phyloP scores from a whole-genome alignment of 2,329 filamentous ascomycete species.

The Daldinia sp. region DNA sequence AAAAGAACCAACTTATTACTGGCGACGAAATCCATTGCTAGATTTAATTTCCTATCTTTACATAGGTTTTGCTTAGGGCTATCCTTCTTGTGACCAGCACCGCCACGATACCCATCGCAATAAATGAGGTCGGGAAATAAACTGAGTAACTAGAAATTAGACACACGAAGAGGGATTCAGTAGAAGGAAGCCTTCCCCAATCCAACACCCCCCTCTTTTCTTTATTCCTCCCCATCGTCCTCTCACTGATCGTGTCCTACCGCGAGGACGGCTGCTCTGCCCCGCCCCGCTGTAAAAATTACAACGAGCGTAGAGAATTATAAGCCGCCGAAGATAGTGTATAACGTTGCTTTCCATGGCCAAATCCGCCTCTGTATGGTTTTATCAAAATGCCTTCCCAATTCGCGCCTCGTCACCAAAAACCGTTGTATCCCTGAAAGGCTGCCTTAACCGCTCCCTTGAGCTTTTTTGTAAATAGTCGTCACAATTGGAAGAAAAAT shows the following conservation, averaged over 20 bases:
- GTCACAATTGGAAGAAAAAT: conserved; percentile 47
- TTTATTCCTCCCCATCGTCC: neutral
- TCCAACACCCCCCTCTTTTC: conserved; percentile 8
- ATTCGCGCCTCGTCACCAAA: conserved; percentile 43
- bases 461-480: conserved; percentile 28
- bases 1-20: neutral
- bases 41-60: conserved; percentile 43
- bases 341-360: conserved; percentile 39
- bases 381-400: conserved; percentile 40
- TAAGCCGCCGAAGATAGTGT: conserved; percentile 44
- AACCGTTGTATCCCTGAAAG: conserved; percentile 38
- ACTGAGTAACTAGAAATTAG: conserved; percentile 46
- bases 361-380: conserved; percentile 41
- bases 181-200: conserved; percentile 20
- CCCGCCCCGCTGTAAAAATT: conserved; percentile 52
- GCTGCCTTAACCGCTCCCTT: conserved; percentile 36
- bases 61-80: conserved; percentile 39
- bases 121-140: conserved; percentile 42
- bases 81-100: conserved; percentile 45
- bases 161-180: conserved; percentile 49
- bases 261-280: conserved; percentile 50
- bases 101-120: conserved; percentile 40
- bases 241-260: conserved; percentile 39
- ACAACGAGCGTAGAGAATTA: conserved; percentile 62
- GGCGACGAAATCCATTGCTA: conserved; percentile 39